phyloP scores from a whole-genome alignment of 2,329 filamentous ascomycete genomes.

The Penicillium fuscoglaucum region DNA sequence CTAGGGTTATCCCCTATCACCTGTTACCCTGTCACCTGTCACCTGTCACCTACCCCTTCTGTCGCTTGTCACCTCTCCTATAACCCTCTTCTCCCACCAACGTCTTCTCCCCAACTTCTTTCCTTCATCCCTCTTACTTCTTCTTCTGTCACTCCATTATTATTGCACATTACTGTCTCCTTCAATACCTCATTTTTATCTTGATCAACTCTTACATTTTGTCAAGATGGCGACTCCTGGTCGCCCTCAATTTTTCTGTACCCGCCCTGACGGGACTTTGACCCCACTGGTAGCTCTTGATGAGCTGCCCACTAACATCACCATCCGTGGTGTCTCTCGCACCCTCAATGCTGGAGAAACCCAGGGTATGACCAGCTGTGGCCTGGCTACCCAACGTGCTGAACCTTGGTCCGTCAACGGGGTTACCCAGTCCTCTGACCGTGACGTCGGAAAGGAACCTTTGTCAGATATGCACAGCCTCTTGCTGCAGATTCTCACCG shows the following conservation, averaged over 20 bases:
- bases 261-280: conserved; percentile 43
- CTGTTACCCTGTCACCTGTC: not conserved
- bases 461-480: conserved; percentile 21
- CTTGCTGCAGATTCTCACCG: conserved; percentile 23
- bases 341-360: conserved; percentile 39
- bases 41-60: not conserved
- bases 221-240: conserved; percentile 27
- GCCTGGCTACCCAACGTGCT: conserved; percentile 33
- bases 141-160: not conserved
- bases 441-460: not conserved
- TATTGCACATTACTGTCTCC: not conserved
- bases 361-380: conserved; percentile 46
- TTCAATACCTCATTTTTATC: not conserved
- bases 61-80: not conserved
- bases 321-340: conserved; percentile 41
- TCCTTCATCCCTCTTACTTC: conserved; percentile 12
- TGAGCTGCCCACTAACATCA: conserved; percentile 43
- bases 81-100: not conserved
- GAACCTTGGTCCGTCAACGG: conserved; percentile 40
- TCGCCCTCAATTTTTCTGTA: conserved; percentile 45
- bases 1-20: not conserved
- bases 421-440: not conserved
- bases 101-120: conserved; percentile 9
- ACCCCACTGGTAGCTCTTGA: conserved; percentile 49
- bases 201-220: not conserved